Base-by-base conservation (phyloP, 2,329 filamentous ascomycete species). In the Tolypocladium nubicola region DNA sequence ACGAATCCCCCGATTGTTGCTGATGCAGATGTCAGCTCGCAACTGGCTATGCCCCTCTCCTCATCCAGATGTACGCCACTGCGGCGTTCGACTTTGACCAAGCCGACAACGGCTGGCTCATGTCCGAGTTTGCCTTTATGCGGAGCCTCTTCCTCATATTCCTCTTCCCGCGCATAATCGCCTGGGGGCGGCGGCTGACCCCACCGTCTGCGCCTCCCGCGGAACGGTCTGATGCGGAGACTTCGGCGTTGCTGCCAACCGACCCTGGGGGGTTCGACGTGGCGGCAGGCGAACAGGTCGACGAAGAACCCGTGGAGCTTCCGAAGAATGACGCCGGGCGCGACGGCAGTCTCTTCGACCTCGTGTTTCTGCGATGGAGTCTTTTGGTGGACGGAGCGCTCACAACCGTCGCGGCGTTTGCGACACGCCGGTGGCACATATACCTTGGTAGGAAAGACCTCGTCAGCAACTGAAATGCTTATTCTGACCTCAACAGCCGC, bases 281-380 rank as follows among this genome's bases (percentile, higher is more conserved):
- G 0, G 70, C 74, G 0, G 67, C 72, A 0, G 74, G 71, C 0
- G 68, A 73, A 7, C 71, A 75, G 57, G 65, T 67, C 0, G 77
- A 77, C 3, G 66, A 76, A 10, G 79, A 83, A 59, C 79, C 79
- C 0, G 66, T 73, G 0, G 63, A 66, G 0, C 58, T 68, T 0
- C 61, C 71, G 0, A 60, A 61, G n/a, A 61, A 61, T 0, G 62
- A 57, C 0, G 69, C 73, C 1, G 73, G 79, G 1, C 70, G 76
- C 43, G 75, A 78, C 8, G 79, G 76, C 0, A 81, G 78, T 52
- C 75, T 72, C 0, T 90, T 90, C 63, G 87, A 90, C 59, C 74
- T 90, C 1, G 75, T 84, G 40, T 89, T 88, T 63, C 75, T 87
- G 3, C 77, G 83, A 3, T 87, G 81, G 73, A 87, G 83, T 59